Evolutionary conservation across 805 yeast species (phyloP), one percentile per base, ranked within the genome.

Genomic region (Myxozyma monticola): DNA sequence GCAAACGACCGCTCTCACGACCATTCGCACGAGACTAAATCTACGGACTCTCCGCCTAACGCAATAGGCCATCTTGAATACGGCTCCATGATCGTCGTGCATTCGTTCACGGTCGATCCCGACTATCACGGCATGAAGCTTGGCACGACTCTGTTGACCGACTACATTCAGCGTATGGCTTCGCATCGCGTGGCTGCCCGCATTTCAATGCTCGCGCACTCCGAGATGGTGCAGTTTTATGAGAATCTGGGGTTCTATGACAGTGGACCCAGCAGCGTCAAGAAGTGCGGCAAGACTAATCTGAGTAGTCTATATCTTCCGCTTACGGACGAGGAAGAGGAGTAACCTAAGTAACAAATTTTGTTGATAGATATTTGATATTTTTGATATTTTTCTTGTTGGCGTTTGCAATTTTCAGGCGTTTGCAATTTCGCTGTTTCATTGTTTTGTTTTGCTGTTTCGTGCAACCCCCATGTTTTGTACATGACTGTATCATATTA

Each of bases 151-250:
- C 71, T 91, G 63, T 69, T 91, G 62, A 88, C 85, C 60, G 99
- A 91, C 69, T 93, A 87, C 70, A 78, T 90, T 54, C 97, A 93
- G 68, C 87, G 91, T 65, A 72, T 91, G 68, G 80, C 88, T 42
- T 88, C 88, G 66, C 95, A 89, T 66, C 88, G 83, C 60, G 82
- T 88, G 54, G 96, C 93, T 39, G 86, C 82, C 60, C 77, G 80
- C 62, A 81, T 91, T 43, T 78, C 82, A 5, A 29, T 59, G 26
- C 76, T 91, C 52, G 86, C 89, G 26, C 88, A 86, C 62, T 77
- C 80, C 41, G 72, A 76, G 21, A 74, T 88, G 62, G 70, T 83
- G 17, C 83, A 85, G 18, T 90, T 90, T 68, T 91, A 91, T 71
- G 83, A 81, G 62, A 79, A 84, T 60, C 76, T 88, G 33, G 97